Evolutionary conservation across 768 basidiomycete species (phyloP).

Genomic region (Lepiota subincarnata): DNA sequence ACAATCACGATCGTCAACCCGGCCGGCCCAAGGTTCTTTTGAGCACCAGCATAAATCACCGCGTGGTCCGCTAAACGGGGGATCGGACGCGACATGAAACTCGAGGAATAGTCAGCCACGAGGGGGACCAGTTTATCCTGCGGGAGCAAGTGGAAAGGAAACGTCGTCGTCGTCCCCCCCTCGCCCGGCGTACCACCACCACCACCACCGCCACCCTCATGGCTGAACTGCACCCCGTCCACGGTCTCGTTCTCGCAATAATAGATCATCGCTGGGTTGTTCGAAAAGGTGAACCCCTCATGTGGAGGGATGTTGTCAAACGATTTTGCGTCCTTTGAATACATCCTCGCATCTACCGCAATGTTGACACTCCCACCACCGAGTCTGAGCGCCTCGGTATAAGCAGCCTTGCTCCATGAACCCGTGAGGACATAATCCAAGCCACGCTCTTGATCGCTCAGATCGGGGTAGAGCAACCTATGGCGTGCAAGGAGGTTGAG

Average conservation of each 20-base stretch:
- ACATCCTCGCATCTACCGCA: constrained; percentile 63
- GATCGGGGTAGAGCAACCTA: constrained; percentile 65
- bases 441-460: constrained; percentile 46
- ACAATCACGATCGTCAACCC: constrained; percentile 93
- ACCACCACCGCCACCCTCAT: neutral
- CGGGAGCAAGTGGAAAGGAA: constrained; percentile 78
- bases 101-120: constrained; percentile 93
- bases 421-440: constrained; percentile 94
- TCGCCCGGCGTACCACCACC: constrained; percentile 28
- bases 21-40: constrained; percentile 96
- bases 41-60: constrained; percentile 93
- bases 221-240: constrained; percentile 85
- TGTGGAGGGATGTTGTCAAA: constrained; percentile 80
- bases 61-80: constrained; percentile 85
- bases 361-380: constrained; percentile 58
- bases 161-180: no score
- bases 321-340: constrained; percentile 61
- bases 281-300: constrained; percentile 68
- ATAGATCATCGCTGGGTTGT: constrained; percentile 86
- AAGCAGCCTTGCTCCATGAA: constrained; percentile 86
- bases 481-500: constrained; percentile 89
- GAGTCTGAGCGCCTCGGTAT: constrained; percentile 76
- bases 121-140: constrained; percentile 63
- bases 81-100: constrained; percentile 95
- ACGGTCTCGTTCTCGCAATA: constrained; percentile 99